These are phyloP conservation scores for Balansia obtecta DNA, from an alignment of 2,329 filamentous ascomycete genomes.

Conservation along the genomic window DNA sequence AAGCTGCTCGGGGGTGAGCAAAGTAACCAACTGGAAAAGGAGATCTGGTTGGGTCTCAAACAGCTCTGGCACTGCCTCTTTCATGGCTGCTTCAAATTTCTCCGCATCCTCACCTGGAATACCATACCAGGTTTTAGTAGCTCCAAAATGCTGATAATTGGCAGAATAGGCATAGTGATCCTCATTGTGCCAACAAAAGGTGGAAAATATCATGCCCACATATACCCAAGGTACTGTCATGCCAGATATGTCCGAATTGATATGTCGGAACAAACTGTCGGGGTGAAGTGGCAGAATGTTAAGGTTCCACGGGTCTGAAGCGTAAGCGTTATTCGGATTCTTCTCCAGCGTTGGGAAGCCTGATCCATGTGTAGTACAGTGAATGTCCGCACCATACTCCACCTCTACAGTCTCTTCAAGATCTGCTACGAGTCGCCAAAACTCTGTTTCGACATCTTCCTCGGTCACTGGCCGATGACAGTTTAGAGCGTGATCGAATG, in stretches of 20 bases:
- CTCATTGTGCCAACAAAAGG: slow-evolving; percentile 98
- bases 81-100: slow-evolving; percentile 93
- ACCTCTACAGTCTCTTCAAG: slow-evolving; percentile 94
- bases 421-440: slow-evolving; percentile 90
- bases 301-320: slow-evolving; percentile 88
- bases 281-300: slow-evolving; percentile 83
- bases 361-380: slow-evolving; percentile 94
- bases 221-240: slow-evolving; percentile 99
- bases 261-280: slow-evolving; percentile 89
- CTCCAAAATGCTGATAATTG: slow-evolving; percentile 96
- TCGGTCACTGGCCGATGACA: slow-evolving; percentile 74
- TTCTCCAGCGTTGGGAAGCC: slow-evolving; percentile 92
- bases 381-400: slow-evolving; percentile 95
- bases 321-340: slow-evolving; percentile 75
- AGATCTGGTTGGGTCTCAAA: slow-evolving; percentile 96
- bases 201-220: slow-evolving; percentile 98
- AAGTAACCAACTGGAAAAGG: slow-evolving; percentile 91
- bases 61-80: slow-evolving; percentile 83
- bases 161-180: slow-evolving; percentile 97
- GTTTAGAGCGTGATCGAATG: slow-evolving; percentile 73
- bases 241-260: slow-evolving; percentile 95
- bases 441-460: slow-evolving; percentile 91
- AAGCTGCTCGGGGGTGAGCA: slow-evolving; percentile 85
- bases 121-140: slow-evolving; percentile 98
- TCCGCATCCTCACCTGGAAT: slow-evolving; percentile 89